Base-by-base conservation (phyloP, 2,329 filamentous ascomycete species). In the Aspergillus hortae region DNA sequence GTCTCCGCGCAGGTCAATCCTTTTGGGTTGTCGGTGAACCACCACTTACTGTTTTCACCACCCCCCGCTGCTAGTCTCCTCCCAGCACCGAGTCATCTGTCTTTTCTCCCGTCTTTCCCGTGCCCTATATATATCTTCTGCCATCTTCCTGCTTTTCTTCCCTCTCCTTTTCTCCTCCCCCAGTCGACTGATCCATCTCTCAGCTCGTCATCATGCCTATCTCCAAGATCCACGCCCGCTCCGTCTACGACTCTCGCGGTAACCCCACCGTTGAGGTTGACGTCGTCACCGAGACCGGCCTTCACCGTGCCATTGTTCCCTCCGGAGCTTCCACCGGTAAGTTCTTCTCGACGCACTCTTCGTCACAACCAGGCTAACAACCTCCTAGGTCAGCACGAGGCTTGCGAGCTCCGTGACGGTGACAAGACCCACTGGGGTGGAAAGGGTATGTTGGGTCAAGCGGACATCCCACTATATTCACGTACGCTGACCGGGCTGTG, bases 201-300 rank as follows among this genome's bases (percentile, higher is more conserved):
- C 59, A 68, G 62, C 54, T 59, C 55, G 49, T 57, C 66, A 92
- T 73, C 64, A 99, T 99, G 94, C 80, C 89, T 70, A 90, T 94
- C 77, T 85, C 86, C 76, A 92, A 92, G 83, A 84, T 94, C 73
- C 88, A 92, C 84, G 89, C 89, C 72, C 89, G 94, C 74, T 92
- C 88, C 71, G 91, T 99, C 81, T 99, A 92, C 85, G 94, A 99
- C 85, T 97, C 94, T 76, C 92, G 94, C 65, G 85, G 85, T 74
- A 99, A 99, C 87, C 94, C 94, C 70, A 99, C 94, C 73, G 92
- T 96, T 71, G 92, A 97, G 84, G 92, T 97, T 69, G 92, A 96
- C 75, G 85, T 96, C 67, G 88, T 95, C 79, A 96, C 92, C 67
- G 90, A 95, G 81, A 95, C 89, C 67, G 92, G 92, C 71, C 87